Conservation (phyloP, 495 filamentous ascomycete species). For the Antarctomyces pellizariae region DNA sequence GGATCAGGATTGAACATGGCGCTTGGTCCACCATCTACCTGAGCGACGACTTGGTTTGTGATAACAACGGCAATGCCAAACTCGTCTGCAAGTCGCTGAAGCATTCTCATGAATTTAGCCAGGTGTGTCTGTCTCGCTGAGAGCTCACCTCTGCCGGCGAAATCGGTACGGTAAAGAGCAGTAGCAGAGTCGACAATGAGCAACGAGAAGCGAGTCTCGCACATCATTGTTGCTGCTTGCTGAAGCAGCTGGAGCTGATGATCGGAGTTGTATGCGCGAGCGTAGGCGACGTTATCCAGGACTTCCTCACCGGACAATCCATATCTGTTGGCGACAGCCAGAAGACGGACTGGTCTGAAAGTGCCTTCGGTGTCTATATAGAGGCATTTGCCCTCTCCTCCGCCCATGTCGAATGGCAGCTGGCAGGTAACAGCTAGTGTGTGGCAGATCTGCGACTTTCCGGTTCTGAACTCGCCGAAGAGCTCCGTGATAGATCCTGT, state of each 20-base stretch:
- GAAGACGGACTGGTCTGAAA: conserved; percentile 73
- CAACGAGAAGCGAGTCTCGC: conserved; percentile 88
- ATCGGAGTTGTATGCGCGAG: conserved; percentile 92
- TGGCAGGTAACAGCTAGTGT: conserved; percentile 97
- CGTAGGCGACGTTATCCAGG: conserved; percentile 93
- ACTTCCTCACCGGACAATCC: conserved; percentile 92
- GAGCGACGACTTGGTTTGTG: conserved; percentile 94
- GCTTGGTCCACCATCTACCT: conserved; percentile 86
- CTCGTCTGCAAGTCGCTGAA: conserved; percentile 87
- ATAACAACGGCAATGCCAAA: conserved; percentile 98
- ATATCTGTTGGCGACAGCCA: conserved; percentile 81
- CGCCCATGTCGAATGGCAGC: conserved; percentile 94
- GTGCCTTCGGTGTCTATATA: conserved; percentile 98
- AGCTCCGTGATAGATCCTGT: conserved; percentile 97
- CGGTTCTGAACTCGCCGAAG: conserved; percentile 93
- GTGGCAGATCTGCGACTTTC: conserved; percentile 96
- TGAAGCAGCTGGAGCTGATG: conserved; percentile 88
- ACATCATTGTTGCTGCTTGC: conserved; percentile 96
- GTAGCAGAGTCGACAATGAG: conserved; percentile 90
- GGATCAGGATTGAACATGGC: conserved; percentile 98
- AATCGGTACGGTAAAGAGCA: conserved; percentile 86
- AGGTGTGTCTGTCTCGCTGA: conserved; percentile 77
- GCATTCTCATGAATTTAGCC: conserved; percentile 88
- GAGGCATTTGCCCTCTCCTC: conserved; percentile 94
- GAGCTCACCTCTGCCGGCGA: conserved; percentile 81